These are phyloP conservation scores for Colletotrichum destructivum DNA, from an alignment of 2,329 filamentous ascomycete genomes.

Conservation along the genomic window DNA sequence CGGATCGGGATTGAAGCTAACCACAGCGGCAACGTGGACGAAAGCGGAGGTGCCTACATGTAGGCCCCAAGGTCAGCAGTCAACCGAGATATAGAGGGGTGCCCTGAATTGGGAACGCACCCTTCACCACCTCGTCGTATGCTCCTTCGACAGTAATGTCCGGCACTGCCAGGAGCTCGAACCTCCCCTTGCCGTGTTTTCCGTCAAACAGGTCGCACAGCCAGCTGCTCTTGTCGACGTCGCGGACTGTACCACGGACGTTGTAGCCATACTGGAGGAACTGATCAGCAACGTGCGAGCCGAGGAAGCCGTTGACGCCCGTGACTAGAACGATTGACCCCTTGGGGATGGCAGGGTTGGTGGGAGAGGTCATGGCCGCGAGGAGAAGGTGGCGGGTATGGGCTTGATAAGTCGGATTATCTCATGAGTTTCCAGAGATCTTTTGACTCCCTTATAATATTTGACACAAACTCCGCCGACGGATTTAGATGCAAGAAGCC, in stretches of 20 bases:
- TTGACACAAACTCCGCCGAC: not conserved
- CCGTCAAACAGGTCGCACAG: constrained; percentile 48
- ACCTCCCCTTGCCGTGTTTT: constrained; percentile 51
- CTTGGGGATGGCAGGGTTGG: constrained; percentile 6
- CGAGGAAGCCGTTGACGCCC: constrained; percentile 59
- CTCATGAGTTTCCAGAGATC: too few species aligned
- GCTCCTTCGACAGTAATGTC: constrained; percentile 50
- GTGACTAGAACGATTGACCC: constrained; percentile 52
- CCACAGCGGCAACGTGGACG: constrained; percentile 55
- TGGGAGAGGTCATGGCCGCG: not conserved
- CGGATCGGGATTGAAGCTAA: constrained; percentile 53
- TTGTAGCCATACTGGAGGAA: constrained; percentile 54
- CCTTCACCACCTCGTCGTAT: constrained; percentile 49
- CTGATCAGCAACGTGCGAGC: constrained; percentile 54
- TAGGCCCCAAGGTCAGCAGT: constrained; percentile 43
- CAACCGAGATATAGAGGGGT: rapidly evolving
- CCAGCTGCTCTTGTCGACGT: constrained; percentile 49
- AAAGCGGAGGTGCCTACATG: constrained; percentile 48
- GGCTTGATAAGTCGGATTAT: not conserved
- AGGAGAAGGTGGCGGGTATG: not conserved
- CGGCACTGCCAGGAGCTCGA: constrained; percentile 52
- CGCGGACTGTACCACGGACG: constrained; percentile 57
- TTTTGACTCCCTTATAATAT: not conserved
- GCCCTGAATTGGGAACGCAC: constrained; percentile 11
- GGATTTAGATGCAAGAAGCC: too few species aligned